These are phyloP conservation scores for Aegle marmelos DNA, from an alignment of 345 rosid species.

Conservation along the genomic window DNA sequence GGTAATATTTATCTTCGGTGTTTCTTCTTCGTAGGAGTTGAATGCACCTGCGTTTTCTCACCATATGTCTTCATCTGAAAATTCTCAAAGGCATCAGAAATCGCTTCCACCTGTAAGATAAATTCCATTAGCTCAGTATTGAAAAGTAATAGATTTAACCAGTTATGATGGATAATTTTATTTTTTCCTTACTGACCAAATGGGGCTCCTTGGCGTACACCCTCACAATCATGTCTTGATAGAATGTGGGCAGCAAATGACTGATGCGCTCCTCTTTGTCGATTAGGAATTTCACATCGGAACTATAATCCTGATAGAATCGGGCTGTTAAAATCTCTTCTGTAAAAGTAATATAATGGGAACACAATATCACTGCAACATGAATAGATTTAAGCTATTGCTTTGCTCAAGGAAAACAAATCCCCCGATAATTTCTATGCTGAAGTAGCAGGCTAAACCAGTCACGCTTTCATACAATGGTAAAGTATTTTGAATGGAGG, in stretches of 20 bases:
- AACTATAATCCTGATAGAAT: constrained; percentile 41
- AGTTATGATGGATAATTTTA: background rate
- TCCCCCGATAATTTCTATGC: background rate
- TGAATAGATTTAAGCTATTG: background rate
- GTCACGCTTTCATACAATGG: background rate
- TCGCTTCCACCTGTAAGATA: constrained; percentile 35
- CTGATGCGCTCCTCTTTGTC: constrained; percentile 31
- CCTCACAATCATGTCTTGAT: constrained; percentile 49
- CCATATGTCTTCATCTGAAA: constrained; percentile 37
- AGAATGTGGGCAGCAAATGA: constrained; percentile 47
- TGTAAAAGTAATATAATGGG: background rate
- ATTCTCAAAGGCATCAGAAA: constrained; percentile 46
- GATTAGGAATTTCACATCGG: constrained; percentile 28
- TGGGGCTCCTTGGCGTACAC: constrained; percentile 55
- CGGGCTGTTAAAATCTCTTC: constrained; percentile 10
- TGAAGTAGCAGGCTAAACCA: background rate
- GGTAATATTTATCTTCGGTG: constrained; percentile 4
- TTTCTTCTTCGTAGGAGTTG: constrained; percentile 38
- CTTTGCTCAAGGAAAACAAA: background rate
- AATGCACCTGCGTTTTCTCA: constrained; percentile 29
- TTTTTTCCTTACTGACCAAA: constrained; percentile 31
- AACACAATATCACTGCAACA: too few relatives aligned
- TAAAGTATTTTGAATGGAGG: background rate
- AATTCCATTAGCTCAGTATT: background rate
- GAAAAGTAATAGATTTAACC: background rate